Conservation (phyloP, 768 basidiomycete genomes). For the Mycena epipterygia region DNA sequence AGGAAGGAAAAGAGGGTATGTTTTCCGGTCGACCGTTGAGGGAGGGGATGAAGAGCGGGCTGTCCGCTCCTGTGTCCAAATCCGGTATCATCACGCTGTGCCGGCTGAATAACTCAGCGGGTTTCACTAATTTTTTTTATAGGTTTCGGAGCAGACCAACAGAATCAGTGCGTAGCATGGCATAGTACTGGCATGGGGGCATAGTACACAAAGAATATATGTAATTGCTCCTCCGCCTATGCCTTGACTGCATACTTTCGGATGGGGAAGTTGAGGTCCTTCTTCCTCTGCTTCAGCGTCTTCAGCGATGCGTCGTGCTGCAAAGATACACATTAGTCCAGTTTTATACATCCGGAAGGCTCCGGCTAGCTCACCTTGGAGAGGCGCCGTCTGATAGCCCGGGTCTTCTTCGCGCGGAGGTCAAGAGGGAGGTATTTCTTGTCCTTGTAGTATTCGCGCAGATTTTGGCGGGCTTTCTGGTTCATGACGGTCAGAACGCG, state of each 20-base stretch:
- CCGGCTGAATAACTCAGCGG: neutral
- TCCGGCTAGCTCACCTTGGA: constrained; percentile 75
- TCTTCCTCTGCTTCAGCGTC: constrained; percentile 96
- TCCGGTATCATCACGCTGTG: neutral
- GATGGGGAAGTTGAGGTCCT: constrained; percentile 92
- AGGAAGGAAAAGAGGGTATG: neutral
- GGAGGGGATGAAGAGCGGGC: neutral
- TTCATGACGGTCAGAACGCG: constrained; percentile 99
- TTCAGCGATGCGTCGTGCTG: constrained; percentile 88
- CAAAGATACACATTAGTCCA: neutral
- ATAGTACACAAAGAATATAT: constrained; percentile 27
- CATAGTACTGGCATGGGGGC: constrained; percentile 31
- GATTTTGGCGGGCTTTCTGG: constrained; percentile 96
- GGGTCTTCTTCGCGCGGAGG: constrained; percentile 97
- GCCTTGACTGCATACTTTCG: constrained; percentile 98
- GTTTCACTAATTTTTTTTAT: neutral
- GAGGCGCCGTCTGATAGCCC: constrained; percentile 96
- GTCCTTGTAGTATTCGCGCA: constrained; percentile 97
- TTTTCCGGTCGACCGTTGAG: too few species aligned
- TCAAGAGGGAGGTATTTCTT: constrained; percentile 98
- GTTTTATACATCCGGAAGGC: neutral
- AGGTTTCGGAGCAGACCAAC: too few species aligned
- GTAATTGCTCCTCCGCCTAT: constrained; percentile 52
- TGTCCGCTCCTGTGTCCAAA: neutral
- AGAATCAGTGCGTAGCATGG: constrained; percentile 8